Conservation (phyloP, 345 rosid genomes). For the Murraya paniculata region DNA sequence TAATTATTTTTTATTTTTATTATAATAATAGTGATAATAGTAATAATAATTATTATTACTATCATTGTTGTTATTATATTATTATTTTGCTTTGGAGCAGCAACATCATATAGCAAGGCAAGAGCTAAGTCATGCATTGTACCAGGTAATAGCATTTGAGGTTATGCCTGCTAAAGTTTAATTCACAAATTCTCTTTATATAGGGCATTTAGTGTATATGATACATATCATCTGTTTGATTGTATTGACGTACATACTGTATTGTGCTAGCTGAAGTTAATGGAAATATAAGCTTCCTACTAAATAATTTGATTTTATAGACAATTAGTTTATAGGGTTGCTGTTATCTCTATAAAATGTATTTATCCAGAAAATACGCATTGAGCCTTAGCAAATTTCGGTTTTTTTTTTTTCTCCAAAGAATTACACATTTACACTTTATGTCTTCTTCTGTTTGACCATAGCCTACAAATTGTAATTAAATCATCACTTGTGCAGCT, state of each 20-base stretch:
- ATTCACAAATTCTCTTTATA: neutral
- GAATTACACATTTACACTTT: neutral
- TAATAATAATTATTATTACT: too few species aligned
- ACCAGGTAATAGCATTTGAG: constrained; percentile 51
- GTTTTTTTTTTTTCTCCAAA: too few species aligned
- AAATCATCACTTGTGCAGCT: neutral
- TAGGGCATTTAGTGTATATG: neutral
- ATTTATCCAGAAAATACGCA: neutral
- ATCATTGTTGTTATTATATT: too few species aligned
- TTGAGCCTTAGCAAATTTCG: neutral
- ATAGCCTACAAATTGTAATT: neutral
- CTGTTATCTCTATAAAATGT: neutral
- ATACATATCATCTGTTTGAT: too few species aligned
- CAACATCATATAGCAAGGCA: constrained; percentile 77
- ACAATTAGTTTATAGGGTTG: neutral
- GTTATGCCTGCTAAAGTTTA: neutral
- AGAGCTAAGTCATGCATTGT: constrained; percentile 91
- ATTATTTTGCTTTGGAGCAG: constrained; percentile 92
- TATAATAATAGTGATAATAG: too few species aligned
- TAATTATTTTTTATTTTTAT: too few species aligned
- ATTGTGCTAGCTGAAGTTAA: neutral
- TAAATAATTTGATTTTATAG: neutral
- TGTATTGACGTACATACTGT: too few species aligned
- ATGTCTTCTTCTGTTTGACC: neutral
- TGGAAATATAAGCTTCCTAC: neutral